Evolutionary conservation across 257 asterid genomes (phyloP), one percentile per base, ranked within the genome.

Genomic region (Solanum megistacrolobum): DNA sequence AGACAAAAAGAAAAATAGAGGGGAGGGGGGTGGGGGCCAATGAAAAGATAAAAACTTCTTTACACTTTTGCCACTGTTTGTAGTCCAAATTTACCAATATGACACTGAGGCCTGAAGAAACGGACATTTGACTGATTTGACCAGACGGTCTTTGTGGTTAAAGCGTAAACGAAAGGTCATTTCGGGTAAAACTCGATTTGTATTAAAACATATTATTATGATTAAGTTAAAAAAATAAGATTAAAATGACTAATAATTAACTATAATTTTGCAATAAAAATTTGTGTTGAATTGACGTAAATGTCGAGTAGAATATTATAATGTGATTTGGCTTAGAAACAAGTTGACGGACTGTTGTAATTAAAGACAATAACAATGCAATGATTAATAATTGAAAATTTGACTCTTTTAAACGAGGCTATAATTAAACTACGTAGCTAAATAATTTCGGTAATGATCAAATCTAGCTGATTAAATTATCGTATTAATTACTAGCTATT

Each of bases 101-200:
- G 68, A 29, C 85, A 82, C 69, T 82, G 29, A 2, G 12, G 60
- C 25, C 16, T 12, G 87, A 27, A 68, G 68, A 36, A 39, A 74
- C 46, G 35, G 36, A 73, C 43, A 38, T 46, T 86, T 86, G 88
- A 73, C 84, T 48, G 83, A 14, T 52, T 86, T 76, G 88, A 86
- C 84, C 36, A 20, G 52, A 72, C 52, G 88, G 38, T 69, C 41
- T 66, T 69, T 8, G 1, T 65, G 21, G 74, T 84, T 75, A 84
- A 62, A 58, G 29, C 16, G 32, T n/a, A 60, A 35, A n/a, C 52
- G 6, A 46, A 25, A 38, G 48, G 39, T 38, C 81, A 66, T 58
- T 29, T 62, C 13, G 14, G 35, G 76, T 72, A 48, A 82, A 81
- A 25, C 34, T 3, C 18, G 8, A 66, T 27, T 5, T 25, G 16